Evolutionary conservation across 2,329 filamentous ascomycete species (phyloP), one percentile per base, ranked within the genome.

Genomic region (Pestalotiopsis sp.): DNA sequence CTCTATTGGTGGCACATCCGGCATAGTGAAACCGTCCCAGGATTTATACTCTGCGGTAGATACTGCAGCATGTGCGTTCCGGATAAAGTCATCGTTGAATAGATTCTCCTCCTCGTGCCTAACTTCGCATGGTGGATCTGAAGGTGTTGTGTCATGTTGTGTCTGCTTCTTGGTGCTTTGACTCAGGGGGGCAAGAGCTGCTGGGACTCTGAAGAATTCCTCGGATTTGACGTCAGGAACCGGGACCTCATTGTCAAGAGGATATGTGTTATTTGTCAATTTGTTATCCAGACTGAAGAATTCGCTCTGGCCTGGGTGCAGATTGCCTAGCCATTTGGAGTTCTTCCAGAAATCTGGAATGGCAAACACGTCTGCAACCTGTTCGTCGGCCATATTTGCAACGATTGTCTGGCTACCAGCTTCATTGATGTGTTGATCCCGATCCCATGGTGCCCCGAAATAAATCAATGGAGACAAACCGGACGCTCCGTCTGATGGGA

Each of bases 1-100:
- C 55, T 75, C 68, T 1, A 76, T 71, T 10, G 81, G 78, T 4
- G 81, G 75, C 4, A 81, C 74, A n/a, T 81, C 75, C 0, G 79
- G 72, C 11, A 79, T 75, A 1, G 84, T 79, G 72, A 94, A 94
- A 1, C 78, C 80, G 71, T 94, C 89, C 93, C 93, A 96, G 0
- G 90, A 91, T 69, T 85, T 86, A 73, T 89, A 88, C 52, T 80
- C 77, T 6, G 83, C 78, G 4, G 69, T 64, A 4, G 76, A 75
- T n/a, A 71, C 65, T 1, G 72, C 62, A 10, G 74, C 69, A 13
- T 79, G 74, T 7, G 82, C 78, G 1, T 79, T 74, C 0, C 78
- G 73, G 44, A 84, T 76, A 88, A 89, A 91, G 1, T 85, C 70
- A 52, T 87, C 81, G 3, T 74, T 70, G 48, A 77, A 74, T 9